Evolutionary conservation across 345 rosid species (phyloP).

Genomic region (Eucalyptus sp.): DNA sequence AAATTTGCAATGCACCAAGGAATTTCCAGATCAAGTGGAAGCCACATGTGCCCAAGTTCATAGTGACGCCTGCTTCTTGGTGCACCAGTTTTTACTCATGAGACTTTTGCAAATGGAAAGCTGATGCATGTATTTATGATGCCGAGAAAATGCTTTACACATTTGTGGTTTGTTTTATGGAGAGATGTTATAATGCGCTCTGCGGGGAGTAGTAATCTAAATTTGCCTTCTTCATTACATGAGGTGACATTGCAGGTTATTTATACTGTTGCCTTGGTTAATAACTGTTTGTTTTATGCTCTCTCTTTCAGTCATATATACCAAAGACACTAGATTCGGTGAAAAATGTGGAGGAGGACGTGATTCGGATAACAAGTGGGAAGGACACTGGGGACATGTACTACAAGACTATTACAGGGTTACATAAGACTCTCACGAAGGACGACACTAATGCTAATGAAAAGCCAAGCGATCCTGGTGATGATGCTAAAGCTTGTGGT

Average conservation of each 20-base stretch:
- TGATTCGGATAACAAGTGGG: slow-evolving; percentile 59
- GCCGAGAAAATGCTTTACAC: not conserved
- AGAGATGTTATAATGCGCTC: not conserved
- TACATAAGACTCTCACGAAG: slow-evolving; percentile 52
- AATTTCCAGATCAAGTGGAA: not conserved
- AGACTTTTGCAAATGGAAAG: not conserved
- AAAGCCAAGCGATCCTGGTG: not conserved
- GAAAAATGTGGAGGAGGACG: slow-evolving; percentile 70
- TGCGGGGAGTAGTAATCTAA: not conserved
- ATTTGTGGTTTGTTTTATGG: not conserved
- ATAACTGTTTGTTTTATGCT: not conserved
- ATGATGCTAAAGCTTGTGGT: not conserved
- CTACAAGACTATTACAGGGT: slow-evolving; percentile 78
- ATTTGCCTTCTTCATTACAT: not conserved
- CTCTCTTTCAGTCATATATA: slow-evolving; percentile 57
- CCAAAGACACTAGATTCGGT: slow-evolving; percentile 80
- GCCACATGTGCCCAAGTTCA: not conserved
- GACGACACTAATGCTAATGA: slow-evolving; percentile 4
- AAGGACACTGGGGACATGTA: slow-evolving; percentile 64
- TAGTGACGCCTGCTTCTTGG: not conserved
- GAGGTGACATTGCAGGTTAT: not conserved
- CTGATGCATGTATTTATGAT: not conserved
- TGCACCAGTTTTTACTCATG: not conserved
- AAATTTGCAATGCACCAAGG: not conserved
- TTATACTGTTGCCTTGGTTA: not conserved